Conservation (phyloP, 805 yeast genomes). For the Torulaspora microellipsoides region DNA sequence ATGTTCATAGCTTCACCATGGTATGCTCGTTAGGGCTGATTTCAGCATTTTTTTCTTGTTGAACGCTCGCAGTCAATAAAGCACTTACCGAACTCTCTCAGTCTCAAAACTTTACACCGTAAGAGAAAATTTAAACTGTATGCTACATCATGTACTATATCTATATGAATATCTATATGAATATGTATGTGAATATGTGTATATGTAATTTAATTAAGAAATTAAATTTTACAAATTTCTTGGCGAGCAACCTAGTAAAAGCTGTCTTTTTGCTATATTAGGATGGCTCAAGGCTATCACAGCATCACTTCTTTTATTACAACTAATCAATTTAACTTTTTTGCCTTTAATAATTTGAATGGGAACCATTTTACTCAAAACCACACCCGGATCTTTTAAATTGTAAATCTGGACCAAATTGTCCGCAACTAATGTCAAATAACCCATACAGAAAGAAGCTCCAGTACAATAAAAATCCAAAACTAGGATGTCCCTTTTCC, state of each 20-base stretch:
- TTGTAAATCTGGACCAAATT: slow-evolving; percentile 70
- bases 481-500: slow-evolving; percentile 38
- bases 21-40: not conserved
- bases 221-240: not conserved
- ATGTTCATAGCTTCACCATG: slow-evolving; percentile 8
- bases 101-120: no score
- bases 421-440: slow-evolving; percentile 51
- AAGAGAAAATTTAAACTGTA: no score
- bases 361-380: slow-evolving; percentile 39
- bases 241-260: slow-evolving; percentile 35
- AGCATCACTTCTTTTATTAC: slow-evolving; percentile 36
- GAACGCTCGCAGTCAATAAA: no score
- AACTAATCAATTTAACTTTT: slow-evolving; percentile 47
- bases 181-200: not conserved
- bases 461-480: slow-evolving; percentile 40
- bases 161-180: not conserved
- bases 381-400: slow-evolving; percentile 26
- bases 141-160: no score
- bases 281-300: slow-evolving; percentile 62
- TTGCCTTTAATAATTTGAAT: slow-evolving; percentile 71
- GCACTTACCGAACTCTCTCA: no score
- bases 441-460: slow-evolving; percentile 43
- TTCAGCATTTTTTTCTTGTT: no score
- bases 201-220: not conserved
- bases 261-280: slow-evolving; percentile 52